Base-by-base conservation (phyloP, 164 flowering plant genomes). In the Liriodendron chinense region DNA sequence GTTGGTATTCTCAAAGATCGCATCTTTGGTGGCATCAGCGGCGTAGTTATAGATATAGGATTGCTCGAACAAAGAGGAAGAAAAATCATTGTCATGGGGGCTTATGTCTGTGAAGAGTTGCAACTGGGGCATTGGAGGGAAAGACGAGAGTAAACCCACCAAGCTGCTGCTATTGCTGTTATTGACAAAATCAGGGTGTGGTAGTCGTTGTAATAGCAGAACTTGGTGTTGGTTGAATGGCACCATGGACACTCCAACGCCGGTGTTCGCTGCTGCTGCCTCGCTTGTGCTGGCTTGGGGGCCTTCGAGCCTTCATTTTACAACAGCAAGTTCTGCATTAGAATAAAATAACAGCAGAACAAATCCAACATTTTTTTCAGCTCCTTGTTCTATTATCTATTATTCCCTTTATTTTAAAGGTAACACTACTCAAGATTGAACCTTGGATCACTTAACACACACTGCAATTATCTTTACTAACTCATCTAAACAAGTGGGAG, bases 161-260 rank as follows among this genome's bases (percentile, higher is more conserved):
- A 66, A 7, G 67, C 21, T 73, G 68, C 65, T 69, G 21, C 68
- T n/a, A n/a, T n/a, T n/a, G n/a, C n/a, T n/a, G n/a, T n/a, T 47
- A 18, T 22, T 65, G 65, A n/a, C 74, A 64, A 56, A n/a, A 24
- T 7, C 67, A 64, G 9, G 10, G 3, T 74, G 70, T 34, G 79
- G 26, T 93, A 91, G 65, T 89, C 89, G 88, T 89, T 89, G 86
- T 87, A 90, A 86, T 89, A 89, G 76, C 92, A 89, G 83, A 90
- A 90, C 83, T 90, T 90, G 53, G 94, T 90, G 85, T 82, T 86
- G 56, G 77, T 76, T 65, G 92, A 89, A 8, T 87, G 81, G 74
- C 94, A 90, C 14, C 94, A 82, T 9, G 94, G 92, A 68, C 94
- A 90, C 0, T 79, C 84, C 22, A 85, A 83, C 1, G 79, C 79